phyloP scores from a whole-genome alignment of 2,329 filamentous ascomycete genomes.

The Diaporthe ilicicola region DNA sequence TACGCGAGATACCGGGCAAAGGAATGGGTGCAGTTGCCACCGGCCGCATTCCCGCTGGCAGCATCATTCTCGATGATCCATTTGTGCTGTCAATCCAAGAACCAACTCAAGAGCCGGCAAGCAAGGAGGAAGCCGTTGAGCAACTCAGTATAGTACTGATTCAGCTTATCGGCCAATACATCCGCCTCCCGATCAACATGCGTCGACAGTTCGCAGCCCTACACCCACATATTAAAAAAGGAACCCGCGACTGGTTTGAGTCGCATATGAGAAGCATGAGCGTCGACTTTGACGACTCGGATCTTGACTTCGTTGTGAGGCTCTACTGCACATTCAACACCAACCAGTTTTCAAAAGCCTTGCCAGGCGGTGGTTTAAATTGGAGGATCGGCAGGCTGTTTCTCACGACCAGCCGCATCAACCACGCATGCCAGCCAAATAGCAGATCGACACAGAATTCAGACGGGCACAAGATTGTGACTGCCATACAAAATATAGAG shows the following conservation, averaged over 20 bases:
- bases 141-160: constrained; percentile 10
- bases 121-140: constrained; percentile 2
- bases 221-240: constrained; percentile 3
- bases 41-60: constrained; percentile 20
- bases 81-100: constrained; percentile 24
- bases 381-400: constrained; percentile 21
- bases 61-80: constrained; percentile 24
- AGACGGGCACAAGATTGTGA: constrained; percentile 14
- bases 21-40: constrained; percentile 12
- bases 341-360: constrained; percentile 11
- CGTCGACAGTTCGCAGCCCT: constrained; percentile 13
- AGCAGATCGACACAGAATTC: constrained; percentile 21
- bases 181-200: background rate
- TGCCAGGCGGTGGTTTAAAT: background rate
- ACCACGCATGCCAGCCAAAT: constrained; percentile 25
- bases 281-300: background rate
- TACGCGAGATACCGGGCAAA: constrained; percentile 22
- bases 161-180: constrained; percentile 15
- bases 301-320: constrained; percentile 5
- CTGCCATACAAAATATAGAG: constrained; percentile 19
- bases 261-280: background rate
- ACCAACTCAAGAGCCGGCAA: background rate
- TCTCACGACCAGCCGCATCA: constrained; percentile 17
- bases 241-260: constrained; percentile 9
- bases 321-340: constrained; percentile 27